These are phyloP conservation scores for Choanephora cucurbitarum DNA, from an alignment of 371 early-diverging fungal genomes.

Conservation along the genomic window DNA sequence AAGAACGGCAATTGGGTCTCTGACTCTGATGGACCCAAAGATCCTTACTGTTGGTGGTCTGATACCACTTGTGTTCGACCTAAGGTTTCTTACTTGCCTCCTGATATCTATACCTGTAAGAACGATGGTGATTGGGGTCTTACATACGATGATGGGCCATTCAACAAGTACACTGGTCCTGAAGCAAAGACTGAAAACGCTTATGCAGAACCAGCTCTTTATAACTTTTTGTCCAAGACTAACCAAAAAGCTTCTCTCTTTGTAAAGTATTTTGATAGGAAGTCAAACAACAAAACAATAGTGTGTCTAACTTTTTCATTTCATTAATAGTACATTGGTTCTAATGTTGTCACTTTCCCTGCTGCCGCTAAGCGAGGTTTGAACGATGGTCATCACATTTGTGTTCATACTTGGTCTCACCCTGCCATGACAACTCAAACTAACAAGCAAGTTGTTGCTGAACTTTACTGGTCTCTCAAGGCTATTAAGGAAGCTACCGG, in stretches of 20 bases:
- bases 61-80: slow-evolving; percentile 25
- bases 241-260: slow-evolving; percentile 33
- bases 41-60: slow-evolving; percentile 37
- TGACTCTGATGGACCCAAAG: slow-evolving; percentile 23
- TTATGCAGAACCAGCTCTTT: slow-evolving; percentile 47
- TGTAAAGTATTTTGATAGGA: slow-evolving; percentile 28
- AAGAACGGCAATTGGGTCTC: slow-evolving; percentile 16
- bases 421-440: slow-evolving; percentile 53
- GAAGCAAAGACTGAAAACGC: slow-evolving; percentile 15
- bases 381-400: slow-evolving; percentile 32
- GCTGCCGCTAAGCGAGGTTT: slow-evolving; percentile 31
- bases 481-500: slow-evolving; percentile 59
- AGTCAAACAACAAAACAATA: slow-evolving; percentile 7
- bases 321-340: slow-evolving; percentile 24
- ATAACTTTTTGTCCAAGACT: slow-evolving; percentile 33
- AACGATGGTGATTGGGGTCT: slow-evolving; percentile 34
- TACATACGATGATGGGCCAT: slow-evolving; percentile 36
- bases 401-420: slow-evolving; percentile 61
- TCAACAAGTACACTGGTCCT: slow-evolving; percentile 17
- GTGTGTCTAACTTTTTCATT: background rate
- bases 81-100: slow-evolving; percentile 20
- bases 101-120: slow-evolving; percentile 25
- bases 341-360: slow-evolving; percentile 27
- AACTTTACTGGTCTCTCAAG: slow-evolving; percentile 54
- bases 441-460: slow-evolving; percentile 57